Percentiles rank a stretch among this genome's conserved stretches.
These are phyloP conservation scores for Carex littledalei DNA, from an alignment of 176 grass and related monocot genomes.

Conservation along the genomic window DNA sequence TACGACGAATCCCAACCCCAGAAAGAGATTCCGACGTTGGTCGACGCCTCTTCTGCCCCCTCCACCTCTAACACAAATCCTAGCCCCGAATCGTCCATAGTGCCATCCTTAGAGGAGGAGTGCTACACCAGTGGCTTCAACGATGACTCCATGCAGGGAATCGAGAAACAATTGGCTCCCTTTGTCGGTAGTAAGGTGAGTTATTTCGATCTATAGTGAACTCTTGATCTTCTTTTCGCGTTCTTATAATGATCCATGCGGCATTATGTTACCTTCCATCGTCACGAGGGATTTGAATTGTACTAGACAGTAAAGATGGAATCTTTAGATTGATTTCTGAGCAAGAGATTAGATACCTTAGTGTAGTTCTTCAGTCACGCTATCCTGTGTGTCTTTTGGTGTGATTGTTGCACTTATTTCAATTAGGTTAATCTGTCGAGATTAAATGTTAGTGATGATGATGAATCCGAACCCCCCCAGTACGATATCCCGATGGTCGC, in stretches of 20 bases:
- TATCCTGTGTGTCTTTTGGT: not conserved
- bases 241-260: not conserved
- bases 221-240: constrained; percentile 10
- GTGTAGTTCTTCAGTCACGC: not conserved
- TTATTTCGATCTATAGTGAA: not conserved
- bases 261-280: not conserved
- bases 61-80: constrained; percentile 31
- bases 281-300: constrained; percentile 1
- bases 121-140: constrained; percentile 52
- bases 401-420: not conserved
- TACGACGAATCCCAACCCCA: constrained; percentile 17
- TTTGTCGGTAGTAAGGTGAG: constrained; percentile 66
- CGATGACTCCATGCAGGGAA: constrained; percentile 32
- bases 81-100: constrained; percentile 34
- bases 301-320: not conserved
- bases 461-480: too few relatives aligned
- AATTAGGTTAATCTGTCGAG: not conserved
- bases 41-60: not conserved
- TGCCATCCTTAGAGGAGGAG: constrained; percentile 41
- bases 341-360: not conserved
- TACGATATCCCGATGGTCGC: too few relatives aligned
- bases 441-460: not conserved
- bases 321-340: constrained; percentile 22
- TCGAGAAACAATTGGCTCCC: constrained; percentile 58
- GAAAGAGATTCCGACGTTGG: constrained; percentile 20